phyloP scores from a whole-genome alignment of 2,329 filamentous ascomycete genomes.

The Fusarium denticulatum region DNA sequence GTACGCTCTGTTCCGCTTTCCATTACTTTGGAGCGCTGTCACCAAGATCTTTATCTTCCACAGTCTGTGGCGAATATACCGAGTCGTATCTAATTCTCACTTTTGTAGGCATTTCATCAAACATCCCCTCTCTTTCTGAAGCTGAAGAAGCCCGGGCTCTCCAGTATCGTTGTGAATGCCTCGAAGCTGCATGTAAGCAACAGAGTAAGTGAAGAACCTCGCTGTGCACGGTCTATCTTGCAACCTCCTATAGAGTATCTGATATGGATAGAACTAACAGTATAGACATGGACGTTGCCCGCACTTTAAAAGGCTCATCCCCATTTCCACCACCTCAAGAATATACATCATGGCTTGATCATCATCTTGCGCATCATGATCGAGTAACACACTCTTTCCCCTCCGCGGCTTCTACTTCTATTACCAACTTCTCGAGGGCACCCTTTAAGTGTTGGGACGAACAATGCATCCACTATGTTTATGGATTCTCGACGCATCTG shows the following conservation, averaged over 20 bases:
- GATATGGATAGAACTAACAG: slow-evolving; percentile 30
- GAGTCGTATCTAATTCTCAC: slow-evolving; percentile 27
- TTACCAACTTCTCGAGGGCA: slow-evolving; percentile 7
- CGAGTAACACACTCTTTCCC: slow-evolving; percentile 54
- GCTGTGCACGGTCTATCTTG: background rate
- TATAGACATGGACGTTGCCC: slow-evolving; percentile 47
- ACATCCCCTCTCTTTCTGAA: slow-evolving; percentile 60
- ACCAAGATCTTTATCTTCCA: slow-evolving; percentile 11
- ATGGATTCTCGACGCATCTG: slow-evolving; percentile 62
- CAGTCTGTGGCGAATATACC: slow-evolving; percentile 1
- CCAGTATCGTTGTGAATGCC: slow-evolving; percentile 68
- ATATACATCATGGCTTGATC: slow-evolving; percentile 63
- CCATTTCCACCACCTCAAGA: slow-evolving; percentile 54
- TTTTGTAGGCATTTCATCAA: slow-evolving; percentile 42
- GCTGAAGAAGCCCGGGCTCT: slow-evolving; percentile 66
- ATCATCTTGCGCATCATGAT: slow-evolving; percentile 61
- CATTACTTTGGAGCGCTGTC: slow-evolving; percentile 8
- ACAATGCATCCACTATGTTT: slow-evolving; percentile 66
- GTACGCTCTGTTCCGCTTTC: slow-evolving; percentile 50
- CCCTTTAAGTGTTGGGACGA: slow-evolving; percentile 66
- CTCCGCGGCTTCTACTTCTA: slow-evolving; percentile 20
- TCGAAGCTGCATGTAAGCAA: slow-evolving; percentile 61
- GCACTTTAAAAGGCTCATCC: slow-evolving; percentile 44
- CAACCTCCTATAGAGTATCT: background rate
- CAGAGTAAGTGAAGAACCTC: slow-evolving; percentile 42